These are phyloP conservation scores for Metarhizium brunneum DNA, from an alignment of 2,329 filamentous ascomycete genomes.

Conservation along the genomic window DNA sequence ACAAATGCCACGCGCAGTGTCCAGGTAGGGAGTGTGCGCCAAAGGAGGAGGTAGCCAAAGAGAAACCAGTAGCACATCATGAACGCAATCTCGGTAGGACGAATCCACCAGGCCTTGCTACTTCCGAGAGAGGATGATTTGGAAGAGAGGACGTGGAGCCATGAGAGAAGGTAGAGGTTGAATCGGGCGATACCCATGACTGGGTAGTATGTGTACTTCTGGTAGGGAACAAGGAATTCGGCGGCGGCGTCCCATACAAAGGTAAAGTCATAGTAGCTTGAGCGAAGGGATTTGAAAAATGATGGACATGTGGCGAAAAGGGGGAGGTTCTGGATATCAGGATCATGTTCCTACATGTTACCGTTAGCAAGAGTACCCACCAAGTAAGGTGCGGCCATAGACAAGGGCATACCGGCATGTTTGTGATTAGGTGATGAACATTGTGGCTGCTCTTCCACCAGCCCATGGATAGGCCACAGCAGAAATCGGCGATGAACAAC, in stretches of 20 bases:
- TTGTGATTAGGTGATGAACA: conserved; percentile 58
- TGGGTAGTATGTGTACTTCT: conserved; percentile 61
- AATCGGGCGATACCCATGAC: conserved; percentile 60
- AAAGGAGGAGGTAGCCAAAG: conserved; percentile 58
- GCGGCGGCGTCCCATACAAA: conserved; percentile 55
- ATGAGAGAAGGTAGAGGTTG: conserved; percentile 61
- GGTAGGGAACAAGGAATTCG: conserved; percentile 48
- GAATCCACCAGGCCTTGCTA: conserved; percentile 55
- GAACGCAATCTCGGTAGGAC: conserved; percentile 54
- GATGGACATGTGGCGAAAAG: conserved; percentile 58
- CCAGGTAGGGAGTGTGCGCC: conserved; percentile 48
- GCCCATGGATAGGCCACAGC: conserved; percentile 55
- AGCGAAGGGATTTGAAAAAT: conserved; percentile 55
- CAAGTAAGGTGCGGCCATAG: conserved; percentile 6
- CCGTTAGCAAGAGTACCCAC: neutral
- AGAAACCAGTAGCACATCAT: conserved; percentile 58
- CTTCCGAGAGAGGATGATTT: conserved; percentile 45
- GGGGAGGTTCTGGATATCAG: conserved; percentile 57
- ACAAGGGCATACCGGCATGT: conserved; percentile 36
- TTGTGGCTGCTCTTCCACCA: conserved; percentile 66
- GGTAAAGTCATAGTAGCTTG: conserved; percentile 56
- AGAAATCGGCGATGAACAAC: conserved; percentile 55
- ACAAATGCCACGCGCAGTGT: conserved; percentile 51
- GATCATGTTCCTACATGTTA: conserved; percentile 39
- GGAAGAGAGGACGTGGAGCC: conserved; percentile 51